A percentile compares a stretch with the other conserved stretches of the same genome.
phyloP scores from a whole-genome alignment of 371 early-diverging fungal genomes.

The Apophysomyces trapeziformis region DNA sequence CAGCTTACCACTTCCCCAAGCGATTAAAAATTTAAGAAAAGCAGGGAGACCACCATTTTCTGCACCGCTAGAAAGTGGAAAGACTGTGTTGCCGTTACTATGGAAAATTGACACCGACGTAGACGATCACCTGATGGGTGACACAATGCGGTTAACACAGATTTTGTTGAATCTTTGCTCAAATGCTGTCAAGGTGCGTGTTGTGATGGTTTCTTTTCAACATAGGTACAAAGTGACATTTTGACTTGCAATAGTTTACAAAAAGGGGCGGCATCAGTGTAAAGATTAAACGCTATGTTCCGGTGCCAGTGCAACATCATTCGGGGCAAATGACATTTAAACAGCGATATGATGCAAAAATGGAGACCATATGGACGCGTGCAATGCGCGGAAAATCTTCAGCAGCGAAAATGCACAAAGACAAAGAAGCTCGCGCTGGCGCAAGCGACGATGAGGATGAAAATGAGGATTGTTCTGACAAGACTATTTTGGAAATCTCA shows the following conservation, averaged over 20 bases:
- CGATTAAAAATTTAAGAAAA: slow-evolving; percentile 33
- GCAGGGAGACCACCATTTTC: slow-evolving; percentile 15
- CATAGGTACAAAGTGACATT: slow-evolving; percentile 11
- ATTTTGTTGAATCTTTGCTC: slow-evolving; percentile 64
- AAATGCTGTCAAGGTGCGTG: slow-evolving; percentile 59
- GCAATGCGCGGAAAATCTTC: slow-evolving; percentile 20
- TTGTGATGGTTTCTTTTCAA: no score
- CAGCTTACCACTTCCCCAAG: slow-evolving; percentile 43
- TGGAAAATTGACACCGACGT: slow-evolving; percentile 64
- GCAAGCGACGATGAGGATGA: slow-evolving; percentile 28
- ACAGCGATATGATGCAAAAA: slow-evolving; percentile 63
- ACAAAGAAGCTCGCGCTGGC: slow-evolving; percentile 19
- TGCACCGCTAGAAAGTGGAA: slow-evolving; percentile 32
- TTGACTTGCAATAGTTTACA: slow-evolving; percentile 36
- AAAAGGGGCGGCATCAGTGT: slow-evolving; percentile 49
- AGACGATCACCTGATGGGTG: slow-evolving; percentile 61
- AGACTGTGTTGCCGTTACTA: slow-evolving; percentile 55
- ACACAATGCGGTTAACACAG: slow-evolving; percentile 62
- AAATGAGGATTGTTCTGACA: slow-evolving; percentile 31
- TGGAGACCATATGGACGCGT: slow-evolving; percentile 42
- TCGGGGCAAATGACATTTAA: slow-evolving; percentile 53
- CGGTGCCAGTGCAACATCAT: slow-evolving; percentile 31
- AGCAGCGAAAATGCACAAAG: slow-evolving; percentile 2
- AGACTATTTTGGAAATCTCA: slow-evolving; percentile 57
- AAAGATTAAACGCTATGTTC: slow-evolving; percentile 39